Percentiles rank a stretch among this genome's conserved stretches.
Conservation (phyloP, 1,284 basidiomycete genomes). For the Laetiporus sulphureus region DNA sequence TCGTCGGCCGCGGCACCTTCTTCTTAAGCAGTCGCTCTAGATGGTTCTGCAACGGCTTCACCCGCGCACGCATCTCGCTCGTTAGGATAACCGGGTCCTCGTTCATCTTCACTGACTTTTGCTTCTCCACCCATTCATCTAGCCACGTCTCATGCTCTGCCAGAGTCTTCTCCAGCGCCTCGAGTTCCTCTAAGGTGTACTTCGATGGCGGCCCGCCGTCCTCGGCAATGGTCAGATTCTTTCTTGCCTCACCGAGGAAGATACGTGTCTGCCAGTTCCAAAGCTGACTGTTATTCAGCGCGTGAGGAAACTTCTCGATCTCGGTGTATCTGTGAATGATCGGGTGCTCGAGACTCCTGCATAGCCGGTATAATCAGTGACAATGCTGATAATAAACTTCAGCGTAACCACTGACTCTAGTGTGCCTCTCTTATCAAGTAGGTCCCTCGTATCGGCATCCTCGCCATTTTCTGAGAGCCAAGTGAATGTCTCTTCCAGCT, state of each 20-base stretch:
- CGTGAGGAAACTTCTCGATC: slow-evolving; percentile 68
- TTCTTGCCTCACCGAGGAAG: slow-evolving; percentile 76
- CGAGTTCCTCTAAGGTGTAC: slow-evolving; percentile 80
- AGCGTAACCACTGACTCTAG: slow-evolving; percentile 62
- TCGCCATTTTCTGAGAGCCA: slow-evolving; percentile 92
- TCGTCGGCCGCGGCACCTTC: slow-evolving; percentile 52
- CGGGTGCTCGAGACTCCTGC: slow-evolving; percentile 73
- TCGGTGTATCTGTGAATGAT: slow-evolving; percentile 85
- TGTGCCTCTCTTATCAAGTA: slow-evolving; percentile 67
- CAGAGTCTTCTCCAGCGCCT: slow-evolving; percentile 64
- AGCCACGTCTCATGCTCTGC: slow-evolving; percentile 80
- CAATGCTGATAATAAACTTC: not conserved
- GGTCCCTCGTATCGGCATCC: slow-evolving; percentile 65
- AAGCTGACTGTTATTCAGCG: slow-evolving; percentile 72
- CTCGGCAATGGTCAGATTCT: slow-evolving; percentile 61
- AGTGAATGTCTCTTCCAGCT: slow-evolving; percentile 62
- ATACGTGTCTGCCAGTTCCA: slow-evolving; percentile 76
- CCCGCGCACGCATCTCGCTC: slow-evolving; percentile 76
- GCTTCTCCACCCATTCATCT: slow-evolving; percentile 70
- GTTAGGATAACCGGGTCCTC: slow-evolving; percentile 80
- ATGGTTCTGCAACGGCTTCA: slow-evolving; percentile 72
- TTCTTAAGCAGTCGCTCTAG: slow-evolving; percentile 63
- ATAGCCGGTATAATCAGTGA: slow-evolving; percentile 1
- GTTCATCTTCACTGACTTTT: slow-evolving; percentile 64
- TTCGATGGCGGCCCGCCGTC: slow-evolving; percentile 56